Conservation (phyloP, 495 filamentous ascomycete species). For the Tuber borchii region DNA sequence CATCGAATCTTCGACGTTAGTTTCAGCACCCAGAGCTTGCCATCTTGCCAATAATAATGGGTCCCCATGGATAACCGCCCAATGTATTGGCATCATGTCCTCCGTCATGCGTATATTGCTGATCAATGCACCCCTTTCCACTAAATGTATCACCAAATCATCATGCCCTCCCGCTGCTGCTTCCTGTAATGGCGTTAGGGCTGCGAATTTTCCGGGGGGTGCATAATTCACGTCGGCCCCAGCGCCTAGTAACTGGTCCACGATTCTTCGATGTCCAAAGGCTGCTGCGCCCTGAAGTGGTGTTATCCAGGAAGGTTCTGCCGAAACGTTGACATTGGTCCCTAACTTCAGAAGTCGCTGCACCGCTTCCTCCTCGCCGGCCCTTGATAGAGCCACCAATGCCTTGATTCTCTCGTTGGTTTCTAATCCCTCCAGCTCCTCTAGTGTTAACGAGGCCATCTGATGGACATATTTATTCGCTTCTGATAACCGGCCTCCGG, state of each 20-base stretch:
- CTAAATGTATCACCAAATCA: neutral
- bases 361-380: neutral
- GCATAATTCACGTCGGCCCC: constrained; percentile 6
- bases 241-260: neutral
- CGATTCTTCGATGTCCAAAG: neutral
- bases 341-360: neutral
- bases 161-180: constrained; percentile 9
- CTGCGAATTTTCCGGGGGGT: neutral
- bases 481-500: neutral
- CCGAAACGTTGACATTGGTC: neutral
- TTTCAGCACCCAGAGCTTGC: constrained; percentile 19
- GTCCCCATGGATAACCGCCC: neutral
- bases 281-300: constrained; percentile 4
- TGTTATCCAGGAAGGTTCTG: constrained; percentile 5
- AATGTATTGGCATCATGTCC: constrained; percentile 4
- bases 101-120: neutral
- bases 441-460: neutral
- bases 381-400: neutral
- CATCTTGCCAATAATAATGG: neutral
- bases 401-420: neutral
- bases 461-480: neutral
- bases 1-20: constrained; percentile 15
- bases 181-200: constrained; percentile 7
- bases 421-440: neutral
- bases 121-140: neutral